Evolutionary conservation across 352 stramenopile species (phyloP).

Genomic region (Aphanomyces euteiches): DNA sequence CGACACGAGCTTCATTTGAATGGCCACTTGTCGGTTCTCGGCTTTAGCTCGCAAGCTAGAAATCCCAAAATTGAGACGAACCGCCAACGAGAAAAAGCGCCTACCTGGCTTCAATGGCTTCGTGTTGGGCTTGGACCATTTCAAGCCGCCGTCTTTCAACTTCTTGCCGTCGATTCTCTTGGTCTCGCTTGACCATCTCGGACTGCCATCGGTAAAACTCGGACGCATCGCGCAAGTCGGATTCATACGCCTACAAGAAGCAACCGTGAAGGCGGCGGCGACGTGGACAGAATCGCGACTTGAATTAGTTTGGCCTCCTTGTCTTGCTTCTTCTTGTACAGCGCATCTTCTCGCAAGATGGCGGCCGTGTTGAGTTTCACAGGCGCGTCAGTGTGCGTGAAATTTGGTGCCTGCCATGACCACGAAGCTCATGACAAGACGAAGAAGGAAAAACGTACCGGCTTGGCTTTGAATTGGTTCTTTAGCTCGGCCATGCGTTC

Average conservation of each 20-base stretch:
- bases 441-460: conserved; percentile 24
- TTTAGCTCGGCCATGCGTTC: conserved; percentile 49
- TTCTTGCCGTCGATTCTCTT: conserved; percentile 57
- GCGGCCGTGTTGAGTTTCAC: conserved; percentile 87
- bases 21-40: conserved; percentile 78
- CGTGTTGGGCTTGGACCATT: conserved; percentile 77
- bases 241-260: conserved; percentile 62
- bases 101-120: conserved; percentile 66
- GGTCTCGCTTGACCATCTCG: conserved; percentile 78
- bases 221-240: conserved; percentile 84
- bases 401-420: not conserved
- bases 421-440: not conserved
- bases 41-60: conserved; percentile 41
- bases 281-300: not conserved
- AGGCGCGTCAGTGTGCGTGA: conserved; percentile 32
- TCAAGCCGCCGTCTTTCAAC: conserved; percentile 76
- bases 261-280: too few species aligned
- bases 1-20: conserved; percentile 70
- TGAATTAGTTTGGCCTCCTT: conserved; percentile 83
- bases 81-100: too few species aligned
- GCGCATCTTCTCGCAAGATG: conserved; percentile 88
- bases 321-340: conserved; percentile 90
- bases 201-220: conserved; percentile 90
- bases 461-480: conserved; percentile 77
- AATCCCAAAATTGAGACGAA: not conserved